Evolutionary conservation across 257 asterid genomes (phyloP).

Genomic region (Nicotiana noctiflora): DNA sequence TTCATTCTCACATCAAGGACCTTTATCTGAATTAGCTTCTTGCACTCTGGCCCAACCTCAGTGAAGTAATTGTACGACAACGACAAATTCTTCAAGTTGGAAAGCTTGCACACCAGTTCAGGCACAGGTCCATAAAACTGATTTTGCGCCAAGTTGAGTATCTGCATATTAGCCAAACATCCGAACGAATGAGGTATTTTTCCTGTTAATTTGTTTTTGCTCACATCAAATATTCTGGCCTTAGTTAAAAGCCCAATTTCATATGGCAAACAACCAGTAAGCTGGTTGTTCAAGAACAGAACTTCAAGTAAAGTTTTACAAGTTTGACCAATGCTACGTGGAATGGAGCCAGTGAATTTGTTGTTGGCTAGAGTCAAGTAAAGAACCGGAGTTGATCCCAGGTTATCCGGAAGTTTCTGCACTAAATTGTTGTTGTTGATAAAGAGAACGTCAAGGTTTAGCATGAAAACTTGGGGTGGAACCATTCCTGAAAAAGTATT

Average conservation of each 20-base stretch:
- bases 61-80: conserved; percentile 43
- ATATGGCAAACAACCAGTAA: conserved; percentile 61
- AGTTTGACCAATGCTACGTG: conserved; percentile 41
- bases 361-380: conserved; percentile 59
- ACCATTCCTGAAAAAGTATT: conserved; percentile 38
- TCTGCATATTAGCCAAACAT: conserved; percentile 30
- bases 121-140: conserved; percentile 52
- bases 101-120: conserved; percentile 39
- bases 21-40: conserved; percentile 31
- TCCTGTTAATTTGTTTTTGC: conserved; percentile 47
- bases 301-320: conserved; percentile 30
- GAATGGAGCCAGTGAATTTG: conserved; percentile 41
- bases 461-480: conserved; percentile 29
- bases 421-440: conserved; percentile 57
- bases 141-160: conserved; percentile 34
- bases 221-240: conserved; percentile 34
- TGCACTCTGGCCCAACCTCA: conserved; percentile 51
- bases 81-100: conserved; percentile 16
- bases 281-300: conserved; percentile 33
- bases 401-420: conserved; percentile 30
- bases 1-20: conserved; percentile 45
- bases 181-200: conserved; percentile 57
- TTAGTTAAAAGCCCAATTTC: conserved; percentile 46
- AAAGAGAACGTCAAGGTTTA: conserved; percentile 52
- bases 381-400: conserved; percentile 39